These are phyloP conservation scores for Penicillium turbatum DNA, from an alignment of 495 filamentous ascomycete species.

Conservation along the genomic window DNA sequence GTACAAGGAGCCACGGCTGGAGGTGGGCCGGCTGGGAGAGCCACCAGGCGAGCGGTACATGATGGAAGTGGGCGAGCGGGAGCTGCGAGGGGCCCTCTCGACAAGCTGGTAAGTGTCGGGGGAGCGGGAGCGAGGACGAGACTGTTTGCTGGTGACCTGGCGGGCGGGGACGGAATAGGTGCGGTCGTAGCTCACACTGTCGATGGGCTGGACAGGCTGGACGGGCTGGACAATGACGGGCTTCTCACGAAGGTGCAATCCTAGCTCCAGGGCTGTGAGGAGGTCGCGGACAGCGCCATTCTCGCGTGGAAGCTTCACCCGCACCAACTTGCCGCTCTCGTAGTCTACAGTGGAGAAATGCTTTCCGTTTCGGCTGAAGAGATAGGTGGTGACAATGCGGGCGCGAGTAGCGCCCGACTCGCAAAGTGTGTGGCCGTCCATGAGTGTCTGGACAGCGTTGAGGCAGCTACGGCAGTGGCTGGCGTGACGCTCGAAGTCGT, in stretches of 20 bases:
- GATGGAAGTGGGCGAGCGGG: constrained; percentile 19
- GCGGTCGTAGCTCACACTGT: constrained; percentile 40
- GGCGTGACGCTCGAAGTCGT: constrained; percentile 20
- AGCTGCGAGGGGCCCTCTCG: constrained; percentile 31
- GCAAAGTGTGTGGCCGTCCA: constrained; percentile 41
- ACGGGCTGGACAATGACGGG: constrained; percentile 14
- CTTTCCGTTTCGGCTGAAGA: constrained; percentile 46
- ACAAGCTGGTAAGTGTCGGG: constrained; percentile 31
- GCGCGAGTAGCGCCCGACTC: constrained; percentile 46
- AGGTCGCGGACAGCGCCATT: constrained; percentile 37
- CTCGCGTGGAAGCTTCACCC: constrained; percentile 47
- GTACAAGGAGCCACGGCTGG: constrained; percentile 44
- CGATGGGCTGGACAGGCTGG: constrained; percentile 11
- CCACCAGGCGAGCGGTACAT: constrained; percentile 32
- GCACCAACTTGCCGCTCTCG: constrained; percentile 38
- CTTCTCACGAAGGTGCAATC: constrained; percentile 33
- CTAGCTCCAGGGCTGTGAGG: constrained; percentile 46
- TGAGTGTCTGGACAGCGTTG: constrained; percentile 32
- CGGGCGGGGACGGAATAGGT: constrained; percentile 39
- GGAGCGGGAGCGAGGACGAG: constrained; percentile 16
- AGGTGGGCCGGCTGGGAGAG: constrained; percentile 30
- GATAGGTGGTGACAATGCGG: constrained; percentile 44
- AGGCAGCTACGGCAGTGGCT: constrained; percentile 40
- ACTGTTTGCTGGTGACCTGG: constrained; percentile 16
- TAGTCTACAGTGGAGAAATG: constrained; percentile 46